These are phyloP conservation scores for Discostella stelligeroides DNA, from an alignment of 108 stramenopile genomes.

Conservation along the genomic window DNA sequence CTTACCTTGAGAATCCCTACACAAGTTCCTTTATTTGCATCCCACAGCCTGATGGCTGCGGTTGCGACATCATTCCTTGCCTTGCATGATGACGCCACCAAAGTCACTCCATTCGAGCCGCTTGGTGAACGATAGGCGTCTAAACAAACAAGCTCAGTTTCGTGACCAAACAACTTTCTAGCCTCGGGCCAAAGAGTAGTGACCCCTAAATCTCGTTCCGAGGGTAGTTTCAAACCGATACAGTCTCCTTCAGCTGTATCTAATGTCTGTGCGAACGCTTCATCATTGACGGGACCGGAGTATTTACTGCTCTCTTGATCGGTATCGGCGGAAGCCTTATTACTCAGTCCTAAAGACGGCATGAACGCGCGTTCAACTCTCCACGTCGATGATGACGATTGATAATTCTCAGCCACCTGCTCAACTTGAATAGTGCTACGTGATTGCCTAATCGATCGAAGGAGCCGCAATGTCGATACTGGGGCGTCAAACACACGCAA, in stretches of 20 bases:
- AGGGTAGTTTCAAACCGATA: slow-evolving; percentile 54
- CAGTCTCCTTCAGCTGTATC: slow-evolving; percentile 15
- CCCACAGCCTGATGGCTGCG: slow-evolving; percentile 82
- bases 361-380: slow-evolving; percentile 86
- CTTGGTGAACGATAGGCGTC: slow-evolving; percentile 59
- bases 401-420: slow-evolving; percentile 15
- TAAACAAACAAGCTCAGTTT: slow-evolving; percentile 77
- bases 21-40: slow-evolving; percentile 69
- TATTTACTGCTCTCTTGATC: slow-evolving; percentile 42
- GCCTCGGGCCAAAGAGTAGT: slow-evolving; percentile 86
- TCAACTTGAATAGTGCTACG: slow-evolving; percentile 17
- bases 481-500: slow-evolving; percentile 88
- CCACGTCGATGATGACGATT: slow-evolving; percentile 14
- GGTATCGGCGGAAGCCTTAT: slow-evolving; percentile 71
- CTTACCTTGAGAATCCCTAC: slow-evolving; percentile 61
- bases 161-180: slow-evolving; percentile 84
- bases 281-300: slow-evolving; percentile 34
- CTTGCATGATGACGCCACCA: slow-evolving; percentile 86
- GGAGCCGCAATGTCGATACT: slow-evolving; percentile 55
- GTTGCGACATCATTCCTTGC: slow-evolving; percentile 78
- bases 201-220: slow-evolving; percentile 84
- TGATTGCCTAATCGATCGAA: slow-evolving; percentile 37
- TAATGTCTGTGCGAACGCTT: slow-evolving; percentile 20
- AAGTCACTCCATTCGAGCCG: slow-evolving; percentile 30
- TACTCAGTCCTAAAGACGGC: slow-evolving; percentile 86